Percentiles rank a stretch among this genome's conserved stretches.
Evolutionary conservation across 1,139 yeast species (phyloP).

Genomic region (Kazachstania sp.): DNA sequence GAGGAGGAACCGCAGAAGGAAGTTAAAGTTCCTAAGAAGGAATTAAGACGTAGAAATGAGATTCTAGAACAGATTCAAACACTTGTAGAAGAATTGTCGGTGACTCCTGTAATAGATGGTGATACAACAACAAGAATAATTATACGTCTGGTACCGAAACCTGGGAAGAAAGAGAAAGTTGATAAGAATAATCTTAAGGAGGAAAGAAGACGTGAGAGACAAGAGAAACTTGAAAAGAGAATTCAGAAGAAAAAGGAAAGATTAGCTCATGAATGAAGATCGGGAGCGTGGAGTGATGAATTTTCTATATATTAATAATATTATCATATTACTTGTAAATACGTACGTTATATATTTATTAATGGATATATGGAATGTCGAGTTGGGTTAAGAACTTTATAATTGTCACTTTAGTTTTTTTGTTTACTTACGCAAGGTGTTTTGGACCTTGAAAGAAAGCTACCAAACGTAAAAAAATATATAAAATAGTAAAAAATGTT

Average conservation of each 20-base stretch:
- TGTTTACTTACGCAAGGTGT: neutral
- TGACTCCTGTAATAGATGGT: constrained; percentile 20
- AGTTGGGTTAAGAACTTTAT: too few species aligned
- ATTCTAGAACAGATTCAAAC: constrained; percentile 14
- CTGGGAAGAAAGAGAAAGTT: constrained; percentile 15
- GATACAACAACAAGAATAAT: constrained; percentile 24
- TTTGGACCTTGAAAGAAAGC: neutral
- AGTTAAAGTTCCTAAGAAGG: constrained; percentile 8
- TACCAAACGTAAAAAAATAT: neutral
- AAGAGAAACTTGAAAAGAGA: constrained; percentile 21
- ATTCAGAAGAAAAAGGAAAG: constrained; percentile 17
- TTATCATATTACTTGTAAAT: neutral
- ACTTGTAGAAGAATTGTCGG: constrained; percentile 7
- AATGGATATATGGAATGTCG: neutral
- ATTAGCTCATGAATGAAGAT: neutral
- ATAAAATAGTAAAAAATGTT: neutral
- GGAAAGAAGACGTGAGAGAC: constrained; percentile 24
- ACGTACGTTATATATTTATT: neutral
- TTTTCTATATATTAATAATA: neutral
- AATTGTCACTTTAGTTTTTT: neutral
- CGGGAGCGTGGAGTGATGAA: neutral
- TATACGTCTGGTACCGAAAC: constrained; percentile 26
- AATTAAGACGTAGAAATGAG: constrained; percentile 13
- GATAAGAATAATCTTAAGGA: constrained; percentile 18
- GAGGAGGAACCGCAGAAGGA: neutral